phyloP scores from a whole-genome alignment of 1,139 yeast species.

The Geotrichum siamense region DNA sequence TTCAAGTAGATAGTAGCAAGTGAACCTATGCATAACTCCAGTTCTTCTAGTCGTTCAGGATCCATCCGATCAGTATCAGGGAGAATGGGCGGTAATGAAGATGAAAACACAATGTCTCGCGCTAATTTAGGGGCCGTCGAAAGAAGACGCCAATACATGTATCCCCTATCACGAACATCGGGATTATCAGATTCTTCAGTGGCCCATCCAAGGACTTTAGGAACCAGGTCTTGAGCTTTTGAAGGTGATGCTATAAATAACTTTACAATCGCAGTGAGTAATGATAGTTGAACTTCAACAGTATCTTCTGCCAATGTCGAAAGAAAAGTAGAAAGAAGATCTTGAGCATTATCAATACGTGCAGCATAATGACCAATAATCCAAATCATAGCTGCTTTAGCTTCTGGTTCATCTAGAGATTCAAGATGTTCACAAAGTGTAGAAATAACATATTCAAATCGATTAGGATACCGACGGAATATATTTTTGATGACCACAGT shows the following conservation, averaged over 20 bases:
- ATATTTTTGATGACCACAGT: constrained; percentile 71
- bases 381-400: constrained; percentile 78
- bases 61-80: constrained; percentile 67
- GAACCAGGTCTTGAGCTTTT: constrained; percentile 50
- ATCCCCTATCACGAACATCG: constrained; percentile 80
- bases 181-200: constrained; percentile 74
- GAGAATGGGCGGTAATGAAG: constrained; percentile 55
- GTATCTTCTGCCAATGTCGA: constrained; percentile 52
- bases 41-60: constrained; percentile 63
- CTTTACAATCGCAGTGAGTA: constrained; percentile 70
- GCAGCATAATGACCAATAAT: constrained; percentile 67
- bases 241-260: constrained; percentile 53
- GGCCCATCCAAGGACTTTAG: constrained; percentile 57
- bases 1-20: constrained; percentile 78
- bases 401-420: constrained; percentile 63
- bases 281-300: constrained; percentile 63
- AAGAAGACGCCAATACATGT: constrained; percentile 75
- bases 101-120: constrained; percentile 48
- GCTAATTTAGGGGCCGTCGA: constrained; percentile 43
- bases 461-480: constrained; percentile 63
- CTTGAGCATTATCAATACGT: constrained; percentile 43
- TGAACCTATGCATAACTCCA: constrained; percentile 75
- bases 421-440: constrained; percentile 42
- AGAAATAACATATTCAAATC: constrained; percentile 39
- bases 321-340: constrained; percentile 43